These are phyloP conservation scores for Pistacia atlantica DNA, from an alignment of 345 rosid genomes.

Conservation along the genomic window DNA sequence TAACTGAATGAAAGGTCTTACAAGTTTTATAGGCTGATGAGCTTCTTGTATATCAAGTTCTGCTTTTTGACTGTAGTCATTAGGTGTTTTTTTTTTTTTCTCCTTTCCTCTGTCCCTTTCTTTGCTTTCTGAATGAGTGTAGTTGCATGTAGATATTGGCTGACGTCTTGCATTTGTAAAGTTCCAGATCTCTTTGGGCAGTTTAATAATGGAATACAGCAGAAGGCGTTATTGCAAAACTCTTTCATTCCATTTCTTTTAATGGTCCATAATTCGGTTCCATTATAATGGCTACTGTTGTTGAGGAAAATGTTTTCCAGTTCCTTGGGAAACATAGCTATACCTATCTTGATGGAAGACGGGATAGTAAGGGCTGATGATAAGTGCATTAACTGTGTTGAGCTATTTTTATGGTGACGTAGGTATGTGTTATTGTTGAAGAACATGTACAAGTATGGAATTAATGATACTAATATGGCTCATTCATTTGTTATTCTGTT, in stretches of 20 bases:
- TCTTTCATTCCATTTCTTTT: background rate
- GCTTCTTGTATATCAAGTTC: slow-evolving; percentile 49
- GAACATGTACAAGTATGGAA: background rate
- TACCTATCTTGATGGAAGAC: background rate
- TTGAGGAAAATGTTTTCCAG: background rate
- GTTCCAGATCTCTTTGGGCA: slow-evolving; percentile 41
- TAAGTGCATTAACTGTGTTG: background rate
- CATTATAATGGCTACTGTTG: background rate
- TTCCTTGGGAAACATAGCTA: slow-evolving; percentile 4
- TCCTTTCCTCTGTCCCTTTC: background rate
- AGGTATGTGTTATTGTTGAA: background rate
- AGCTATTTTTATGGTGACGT: background rate
- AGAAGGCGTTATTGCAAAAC: slow-evolving; percentile 9
- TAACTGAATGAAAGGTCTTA: slow-evolving; percentile 36
- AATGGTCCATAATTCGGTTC: background rate
- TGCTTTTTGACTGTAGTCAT: slow-evolving; percentile 33
- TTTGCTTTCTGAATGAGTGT: slow-evolving; percentile 25
- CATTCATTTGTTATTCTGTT: background rate
- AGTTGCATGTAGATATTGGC: slow-evolving; percentile 23
- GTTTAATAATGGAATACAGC: slow-evolving; percentile 37
- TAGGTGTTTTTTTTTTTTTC: slow-evolving; percentile 5
- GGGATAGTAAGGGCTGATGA: background rate
- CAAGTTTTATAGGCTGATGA: slow-evolving; percentile 29
- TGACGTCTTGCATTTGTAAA: slow-evolving; percentile 50
- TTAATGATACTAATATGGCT: background rate